phyloP scores from a whole-genome alignment of 2,329 filamentous ascomycete species.

The Phialocephala subalpina region DNA sequence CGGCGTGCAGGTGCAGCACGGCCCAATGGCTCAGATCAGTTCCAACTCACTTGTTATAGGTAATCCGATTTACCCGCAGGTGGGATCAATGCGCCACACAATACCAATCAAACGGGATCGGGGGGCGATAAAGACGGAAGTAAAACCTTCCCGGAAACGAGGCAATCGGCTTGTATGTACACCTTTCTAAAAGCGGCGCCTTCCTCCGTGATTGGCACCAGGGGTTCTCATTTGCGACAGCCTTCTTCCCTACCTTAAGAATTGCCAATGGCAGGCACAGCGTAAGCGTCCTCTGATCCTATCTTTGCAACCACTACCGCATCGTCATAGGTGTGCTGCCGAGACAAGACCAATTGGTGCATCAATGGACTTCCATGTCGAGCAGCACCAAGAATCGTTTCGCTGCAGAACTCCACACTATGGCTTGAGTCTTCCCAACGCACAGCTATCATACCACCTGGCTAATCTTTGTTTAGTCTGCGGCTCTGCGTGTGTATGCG shows the following conservation, averaged over 20 bases:
- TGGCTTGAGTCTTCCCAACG: background rate
- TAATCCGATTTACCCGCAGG: background rate
- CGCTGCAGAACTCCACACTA: slow-evolving; percentile 3
- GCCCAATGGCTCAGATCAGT: background rate
- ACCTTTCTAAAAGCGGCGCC: background rate
- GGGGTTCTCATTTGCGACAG: background rate
- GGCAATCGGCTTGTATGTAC: background rate
- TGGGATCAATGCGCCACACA: background rate
- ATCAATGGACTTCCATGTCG: background rate
- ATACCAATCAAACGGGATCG: background rate
- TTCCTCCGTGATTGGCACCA: background rate
- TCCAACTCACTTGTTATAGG: background rate
- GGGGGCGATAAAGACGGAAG: background rate
- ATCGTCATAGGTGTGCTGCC: background rate
- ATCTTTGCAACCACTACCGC: background rate
- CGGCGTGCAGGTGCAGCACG: background rate
- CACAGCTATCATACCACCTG: background rate
- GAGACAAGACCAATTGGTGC: background rate
- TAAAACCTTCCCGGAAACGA: background rate
- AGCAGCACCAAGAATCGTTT: background rate
- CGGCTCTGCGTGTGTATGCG: slow-evolving; percentile 5
- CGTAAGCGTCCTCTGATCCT: background rate
- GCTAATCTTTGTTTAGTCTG: background rate
- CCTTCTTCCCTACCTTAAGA: background rate
- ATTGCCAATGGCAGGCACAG: background rate